phyloP scores from a whole-genome alignment of 306 rosid genomes.

The Psophocarpus tetragonolobus region DNA sequence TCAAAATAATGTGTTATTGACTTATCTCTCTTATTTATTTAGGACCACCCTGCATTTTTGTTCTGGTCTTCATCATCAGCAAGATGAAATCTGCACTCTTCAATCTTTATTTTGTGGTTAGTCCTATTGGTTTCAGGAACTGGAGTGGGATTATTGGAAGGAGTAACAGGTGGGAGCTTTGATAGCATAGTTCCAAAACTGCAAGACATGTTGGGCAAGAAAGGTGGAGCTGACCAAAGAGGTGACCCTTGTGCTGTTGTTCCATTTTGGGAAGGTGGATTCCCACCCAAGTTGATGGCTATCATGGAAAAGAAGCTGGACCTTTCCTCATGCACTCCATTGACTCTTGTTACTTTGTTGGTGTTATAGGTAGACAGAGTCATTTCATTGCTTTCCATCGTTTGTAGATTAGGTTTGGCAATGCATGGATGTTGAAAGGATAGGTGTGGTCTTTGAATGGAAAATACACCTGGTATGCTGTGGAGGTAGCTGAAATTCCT shows the following conservation, averaged over 20 bases:
- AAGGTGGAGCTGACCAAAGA: conserved; percentile 52
- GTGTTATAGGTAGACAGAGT: conserved; percentile 35
- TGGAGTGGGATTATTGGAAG: conserved; percentile 23
- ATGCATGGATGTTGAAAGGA: conserved; percentile 63
- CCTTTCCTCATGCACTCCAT: conserved; percentile 52
- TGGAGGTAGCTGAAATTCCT: conserved; percentile 82
- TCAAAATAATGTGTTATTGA: not conserved
- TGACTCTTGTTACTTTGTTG: conserved; percentile 41
- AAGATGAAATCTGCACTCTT: conserved; percentile 22
- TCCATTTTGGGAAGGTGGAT: conserved; percentile 46
- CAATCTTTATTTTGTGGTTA: conserved; percentile 41
- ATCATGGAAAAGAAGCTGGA: conserved; percentile 48
- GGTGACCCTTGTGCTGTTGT: conserved; percentile 36
- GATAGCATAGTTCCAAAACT: conserved; percentile 51
- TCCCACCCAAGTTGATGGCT: conserved; percentile 67
- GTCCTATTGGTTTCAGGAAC: conserved; percentile 30
- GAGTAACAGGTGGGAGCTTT: conserved; percentile 37
- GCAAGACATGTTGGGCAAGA: conserved; percentile 56
- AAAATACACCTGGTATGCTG: conserved; percentile 70
- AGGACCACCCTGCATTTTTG: conserved; percentile 19
- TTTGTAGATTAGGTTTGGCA: conserved; percentile 52
- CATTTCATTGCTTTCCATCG: conserved; percentile 48
- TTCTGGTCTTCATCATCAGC: conserved; percentile 42
- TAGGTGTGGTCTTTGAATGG: conserved; percentile 75
- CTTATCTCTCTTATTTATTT: not conserved